Base-by-base conservation (phyloP, 306 rosid genomes). In the Quillaja saponaria region DNA sequence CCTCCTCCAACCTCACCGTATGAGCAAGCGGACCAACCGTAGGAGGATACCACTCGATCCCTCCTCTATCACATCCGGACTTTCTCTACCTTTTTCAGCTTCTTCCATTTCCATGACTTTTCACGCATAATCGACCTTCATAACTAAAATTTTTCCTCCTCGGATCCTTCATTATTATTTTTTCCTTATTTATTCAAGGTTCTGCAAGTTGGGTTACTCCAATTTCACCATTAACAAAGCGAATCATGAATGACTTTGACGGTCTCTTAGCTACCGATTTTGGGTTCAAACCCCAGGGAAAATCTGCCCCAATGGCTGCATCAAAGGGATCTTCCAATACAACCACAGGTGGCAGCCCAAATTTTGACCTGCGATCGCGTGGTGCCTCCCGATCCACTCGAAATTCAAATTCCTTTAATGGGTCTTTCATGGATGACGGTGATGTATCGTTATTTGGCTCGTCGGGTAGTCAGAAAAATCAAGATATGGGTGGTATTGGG, bases 231-330 rank as follows among this genome's bases (percentile, higher is more conserved):
- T 34, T 4, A 63, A 31, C 31, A 25, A 25, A 25, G 31, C 31
- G 35, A 45, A 63, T 72, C 76, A 92, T 92, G 99, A 89, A 83
- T 91, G 95, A 92, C 74, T 89, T 89, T 73, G 90, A 90, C 73
- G 95, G 94, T 66, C 91, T 92, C 68, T 49, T 92, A 55, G 69
- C 79, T 33, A 59, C 83, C 71, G 90, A 92, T 76, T 89, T 47
- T 71, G 95, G 89, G 10, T 72, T 88, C 83, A 92, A 89, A 68
- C 85, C 87, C 1, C 90, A 89, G 7, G 95, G 87, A 0, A 88
- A 92, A 59, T 73, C 95, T 33, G 90, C 85, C 7, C 96, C 99
- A 70, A 86, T 92, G 92, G 81, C 95, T 33, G 58, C 74, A 18
- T 53, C 95, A 49, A 83, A 81, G 71, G 64, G 65, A 14, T 66